These are phyloP conservation scores for Penicillium malachiteum DNA, from an alignment of 495 filamentous ascomycete genomes.

Conservation along the genomic window DNA sequence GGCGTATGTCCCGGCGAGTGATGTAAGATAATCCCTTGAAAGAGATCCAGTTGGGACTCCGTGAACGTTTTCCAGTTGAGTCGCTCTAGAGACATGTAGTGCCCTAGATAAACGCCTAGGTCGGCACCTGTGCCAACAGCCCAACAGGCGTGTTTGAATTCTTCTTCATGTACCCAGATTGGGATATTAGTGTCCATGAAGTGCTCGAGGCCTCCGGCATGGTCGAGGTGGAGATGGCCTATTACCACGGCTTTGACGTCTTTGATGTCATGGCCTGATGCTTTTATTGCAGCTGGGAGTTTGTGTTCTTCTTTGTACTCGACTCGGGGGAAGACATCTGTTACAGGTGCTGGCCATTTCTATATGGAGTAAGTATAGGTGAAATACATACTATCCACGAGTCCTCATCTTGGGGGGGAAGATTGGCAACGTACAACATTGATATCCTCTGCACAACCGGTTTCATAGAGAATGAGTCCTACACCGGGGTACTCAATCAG, in stretches of 20 bases:
- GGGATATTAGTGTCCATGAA: conserved; percentile 48
- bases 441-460: conserved; percentile 48
- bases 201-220: conserved; percentile 53
- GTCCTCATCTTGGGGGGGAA: neutral
- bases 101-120: conserved; percentile 41
- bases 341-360: conserved; percentile 38
- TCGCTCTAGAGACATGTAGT: conserved; percentile 33
- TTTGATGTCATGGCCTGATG: conserved; percentile 47
- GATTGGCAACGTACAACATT: conserved; percentile 24
- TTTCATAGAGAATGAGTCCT: conserved; percentile 53
- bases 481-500: conserved; percentile 52
- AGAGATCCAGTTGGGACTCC: conserved; percentile 32
- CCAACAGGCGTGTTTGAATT: conserved; percentile 51
- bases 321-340: conserved; percentile 49
- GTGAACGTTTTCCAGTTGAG: conserved; percentile 40
- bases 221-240: conserved; percentile 54
- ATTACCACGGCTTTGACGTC: conserved; percentile 55
- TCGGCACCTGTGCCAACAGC: conserved; percentile 44
- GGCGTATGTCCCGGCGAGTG: conserved; percentile 43
- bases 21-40: conserved; percentile 36
- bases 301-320: conserved; percentile 39
- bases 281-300: conserved; percentile 45
- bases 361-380: neutral
- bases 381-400: neutral
- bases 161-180: conserved; percentile 54